Conservation (phyloP, 768 basidiomycete species). For the Boletus reticuloceps region DNA sequence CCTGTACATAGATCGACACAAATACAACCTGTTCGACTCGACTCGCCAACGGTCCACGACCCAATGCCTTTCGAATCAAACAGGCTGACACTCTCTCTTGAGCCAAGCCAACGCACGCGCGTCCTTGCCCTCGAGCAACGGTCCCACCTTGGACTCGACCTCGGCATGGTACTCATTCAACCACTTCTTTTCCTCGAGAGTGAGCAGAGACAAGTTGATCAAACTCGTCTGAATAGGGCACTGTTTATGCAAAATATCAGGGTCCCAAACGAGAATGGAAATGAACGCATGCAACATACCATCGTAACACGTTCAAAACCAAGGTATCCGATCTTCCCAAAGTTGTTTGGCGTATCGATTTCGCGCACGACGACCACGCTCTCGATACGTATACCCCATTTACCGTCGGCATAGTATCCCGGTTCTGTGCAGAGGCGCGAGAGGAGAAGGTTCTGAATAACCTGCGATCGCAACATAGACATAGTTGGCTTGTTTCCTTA, state of each 20-base stretch:
- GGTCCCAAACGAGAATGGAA: background rate
- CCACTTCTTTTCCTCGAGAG: constrained; percentile 73
- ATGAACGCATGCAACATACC: constrained; percentile 44
- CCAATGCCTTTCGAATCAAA: background rate
- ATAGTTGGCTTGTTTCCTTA: constrained; percentile 15
- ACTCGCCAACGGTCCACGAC: background rate
- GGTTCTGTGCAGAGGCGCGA: constrained; percentile 51
- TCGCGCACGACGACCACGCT: constrained; percentile 78
- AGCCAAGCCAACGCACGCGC: constrained; percentile 26
- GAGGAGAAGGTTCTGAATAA: background rate
- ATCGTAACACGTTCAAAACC: constrained; percentile 86
- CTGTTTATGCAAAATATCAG: constrained; percentile 22
- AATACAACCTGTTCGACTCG: background rate
- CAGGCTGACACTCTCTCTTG: constrained; percentile 13
- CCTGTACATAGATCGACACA: background rate
- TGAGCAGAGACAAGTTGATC: constrained; percentile 61
- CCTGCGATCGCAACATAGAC: background rate
- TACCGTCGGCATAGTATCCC: constrained; percentile 88
- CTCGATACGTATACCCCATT: constrained; percentile 92
- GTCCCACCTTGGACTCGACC: constrained; percentile 51
- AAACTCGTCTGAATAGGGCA: constrained; percentile 89
- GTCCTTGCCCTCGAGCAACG: constrained; percentile 48
- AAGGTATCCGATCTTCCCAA: constrained; percentile 80
- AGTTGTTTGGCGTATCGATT: constrained; percentile 70
- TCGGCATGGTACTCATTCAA: constrained; percentile 81